Base-by-base conservation (phyloP, 2,329 filamentous ascomycete genomes). In the Verticillium dahliae region DNA sequence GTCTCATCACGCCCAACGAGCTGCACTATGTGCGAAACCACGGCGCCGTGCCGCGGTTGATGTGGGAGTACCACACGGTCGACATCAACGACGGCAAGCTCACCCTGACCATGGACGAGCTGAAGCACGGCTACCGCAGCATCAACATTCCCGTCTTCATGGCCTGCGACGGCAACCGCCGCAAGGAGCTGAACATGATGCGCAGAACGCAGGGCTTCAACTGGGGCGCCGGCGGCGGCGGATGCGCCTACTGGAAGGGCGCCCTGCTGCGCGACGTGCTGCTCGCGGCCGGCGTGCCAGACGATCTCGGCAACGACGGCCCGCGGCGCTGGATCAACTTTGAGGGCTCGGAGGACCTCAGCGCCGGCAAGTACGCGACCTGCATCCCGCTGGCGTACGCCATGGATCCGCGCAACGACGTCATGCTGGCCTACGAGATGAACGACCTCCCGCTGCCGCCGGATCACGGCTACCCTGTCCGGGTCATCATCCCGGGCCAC, bases 11-110 rank as follows among this genome's bases (percentile, higher is more conserved):
- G 0, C 80, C 80, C 0, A 81, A 80, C 58, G 72, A 77, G 60
- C 64, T 83, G 1, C 80, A 83, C 66, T 84, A 82, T 62, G 79
- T 84, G 13, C 74, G 81, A 3, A 84, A 81, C 59, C 81, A 85
- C 62, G 80, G 80, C n/a, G 69, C 78, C 4, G 81, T 85, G 1
- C 82, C 81, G 0, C 72, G 77, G 7, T 61, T 83, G 0, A 65
- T 81, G 0, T 83, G 79, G 80, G 79, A 81, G 60, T 76, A 74
- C 10, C 80, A 83, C 67, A 70, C 72, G 14, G 67, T 84, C 4
- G 76, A 83, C 15, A 69, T 84, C 27, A 69, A 73, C 6, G 66
- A 75, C 22, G 74, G 75, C 6, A 72, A 72, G 34, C 69, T 76
- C 13, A 69, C 63, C 0, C 63, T 81, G 1, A 70, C 70, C 1